Percentiles rank a stretch among this genome's conserved stretches.
phyloP scores from a whole-genome alignment of 2,329 filamentous ascomycete genomes.

The Helminthosporium solani region DNA sequence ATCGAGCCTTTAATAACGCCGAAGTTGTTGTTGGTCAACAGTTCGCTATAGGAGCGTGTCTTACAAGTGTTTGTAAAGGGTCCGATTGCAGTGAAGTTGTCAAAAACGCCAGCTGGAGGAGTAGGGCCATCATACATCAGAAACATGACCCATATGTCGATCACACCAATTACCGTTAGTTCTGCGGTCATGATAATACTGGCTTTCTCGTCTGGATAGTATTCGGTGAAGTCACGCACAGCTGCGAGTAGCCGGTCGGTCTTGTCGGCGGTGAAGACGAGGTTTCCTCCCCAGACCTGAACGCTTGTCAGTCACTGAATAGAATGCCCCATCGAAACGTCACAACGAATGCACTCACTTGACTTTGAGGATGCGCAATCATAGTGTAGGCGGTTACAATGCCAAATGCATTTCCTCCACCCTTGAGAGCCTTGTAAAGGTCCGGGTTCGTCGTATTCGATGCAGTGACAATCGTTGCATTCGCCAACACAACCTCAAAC shows the following conservation, averaged over 20 bases:
- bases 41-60: conserved; percentile 49
- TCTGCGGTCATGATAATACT: conserved; percentile 60
- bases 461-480: conserved; percentile 47
- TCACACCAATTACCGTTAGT: conserved; percentile 44
- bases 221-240: conserved; percentile 55
- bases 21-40: conserved; percentile 49
- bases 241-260: conserved; percentile 48
- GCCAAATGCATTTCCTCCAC: conserved; percentile 48
- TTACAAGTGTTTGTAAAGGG: conserved; percentile 49
- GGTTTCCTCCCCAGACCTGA: conserved; percentile 49
- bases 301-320: conserved; percentile 1
- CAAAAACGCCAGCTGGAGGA: conserved; percentile 56
- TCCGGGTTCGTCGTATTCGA: conserved; percentile 42
- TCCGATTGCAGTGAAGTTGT: conserved; percentile 54
- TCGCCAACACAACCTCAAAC: conserved; percentile 50
- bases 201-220: conserved; percentile 61
- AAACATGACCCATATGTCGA: conserved; percentile 62
- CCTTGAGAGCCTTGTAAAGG: conserved; percentile 46
- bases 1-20: conserved; percentile 28
- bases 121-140: conserved; percentile 62
- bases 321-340: neutral
- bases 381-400: conserved; percentile 43
- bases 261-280: conserved; percentile 44
- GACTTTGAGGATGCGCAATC: conserved; percentile 23
- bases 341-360: conserved; percentile 12